Evolutionary conservation across 129 eudicot species (phyloP), one percentile per base, ranked within the genome.

Genomic region (Lonicera japonica): DNA sequence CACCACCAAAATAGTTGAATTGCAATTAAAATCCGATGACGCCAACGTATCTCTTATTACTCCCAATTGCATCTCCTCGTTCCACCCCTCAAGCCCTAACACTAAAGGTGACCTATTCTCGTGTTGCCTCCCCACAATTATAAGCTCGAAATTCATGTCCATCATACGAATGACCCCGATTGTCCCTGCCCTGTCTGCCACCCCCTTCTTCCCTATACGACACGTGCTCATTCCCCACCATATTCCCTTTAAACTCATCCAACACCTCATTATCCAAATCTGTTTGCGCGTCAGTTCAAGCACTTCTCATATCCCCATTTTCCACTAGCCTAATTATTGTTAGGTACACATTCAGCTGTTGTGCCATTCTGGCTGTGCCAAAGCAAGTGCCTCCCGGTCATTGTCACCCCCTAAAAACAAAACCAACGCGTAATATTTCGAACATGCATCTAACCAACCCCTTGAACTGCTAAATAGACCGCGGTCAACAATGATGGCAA

Each of bases 361-460:
- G 9, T 7, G 62, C 43, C 45, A 58, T 58, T n/a, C 43, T 25
- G 14, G 43, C 43, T 40, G 43, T 40, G 43, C 62, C 25, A 58
- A 14, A 25, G 62, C 62, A 3, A 29, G 45, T 13, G 62, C 62
- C 43, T 58, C 62, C 62, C 62, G 24, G 43, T 58, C 62, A 58
- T 58, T 43, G 5, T 25, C 45, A 5, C 62, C 62, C 16, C 62
- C 43, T 8, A 58, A n/a, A 21, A 58, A 58, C 4, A 58, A 19
- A 34, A 29, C 21, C 12, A 20, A 21, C 14, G 13, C 20, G 1
- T 43, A 21, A 25, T 25, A 58, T 0, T 25, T 2, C 6, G 62
- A 16, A 19, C 62, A 58, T 4, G 62, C 25, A 15, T 15, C 18
- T 20, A 58, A 34, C n/a, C 0, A 19, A n/a, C 11, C 43, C 45